Evolutionary conservation across 1,284 basidiomycete genomes (phyloP), one percentile per base, ranked within the genome.

Genomic region (Austroboletus niveus): DNA sequence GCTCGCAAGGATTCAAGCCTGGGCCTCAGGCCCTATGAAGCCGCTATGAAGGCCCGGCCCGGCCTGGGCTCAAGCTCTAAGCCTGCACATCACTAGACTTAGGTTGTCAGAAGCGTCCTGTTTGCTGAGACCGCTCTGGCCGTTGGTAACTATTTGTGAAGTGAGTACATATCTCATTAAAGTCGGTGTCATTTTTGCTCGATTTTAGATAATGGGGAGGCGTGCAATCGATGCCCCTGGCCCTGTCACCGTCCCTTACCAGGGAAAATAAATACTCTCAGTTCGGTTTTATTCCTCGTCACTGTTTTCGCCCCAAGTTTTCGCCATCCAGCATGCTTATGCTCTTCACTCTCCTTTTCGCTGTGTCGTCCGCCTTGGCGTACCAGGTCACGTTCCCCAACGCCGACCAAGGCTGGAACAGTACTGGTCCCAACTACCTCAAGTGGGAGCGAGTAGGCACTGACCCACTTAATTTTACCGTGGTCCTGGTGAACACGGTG

Each of bases 401-500:
- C 55, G 59, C 59, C 31, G 51, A 60, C 38, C 61, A 76, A 29
- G 77, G 76, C 48, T 93, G 88, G 89, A 77, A 74, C 17, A 77
- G 78, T 59, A 62, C 65, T 15, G 82, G 82, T 20, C 60, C 75
- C 45, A 87, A 92, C 66, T 73, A 68, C 35, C 70, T 90, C 55
- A 53, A 69, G 17, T 92, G 89, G 89, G 53, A 70, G 3, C 75
- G 75, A n/a, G 88, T 89, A 55, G 54, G 54, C 53, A 86, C 85
- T 17, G 89, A 92, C 62, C 65, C 79, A 1, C 42, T 54, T 47
- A 89, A 80, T 71, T 92, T 93, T 69, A 81, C 85, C 11, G 75
- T 80, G 45, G 70, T 89, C 48, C 76, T 93, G 47, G 76, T 75
- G 60, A 89, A 91, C 71, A 68, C 75, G 66, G 88, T 80, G 52